A percentile compares a stretch with the other conserved stretches of the same genome.
Evolutionary conservation across 495 filamentous ascomycete species (phyloP).

Genomic region (Penicillium diatomitis): DNA sequence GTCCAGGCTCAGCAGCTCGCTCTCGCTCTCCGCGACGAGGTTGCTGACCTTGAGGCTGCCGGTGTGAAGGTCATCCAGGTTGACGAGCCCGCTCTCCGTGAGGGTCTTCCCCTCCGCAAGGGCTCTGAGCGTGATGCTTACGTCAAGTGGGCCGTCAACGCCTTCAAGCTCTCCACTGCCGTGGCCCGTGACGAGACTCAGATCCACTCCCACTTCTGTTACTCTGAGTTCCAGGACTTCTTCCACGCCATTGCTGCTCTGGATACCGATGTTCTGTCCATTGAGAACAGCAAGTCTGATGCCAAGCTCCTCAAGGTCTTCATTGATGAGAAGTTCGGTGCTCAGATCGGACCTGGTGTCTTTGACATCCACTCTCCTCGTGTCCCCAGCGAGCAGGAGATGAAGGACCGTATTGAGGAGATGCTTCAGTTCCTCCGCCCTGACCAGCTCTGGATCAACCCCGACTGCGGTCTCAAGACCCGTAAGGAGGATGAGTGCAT

Average conservation of each 20-base stretch:
- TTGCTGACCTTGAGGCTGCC: slow-evolving; percentile 91
- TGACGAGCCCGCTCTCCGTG: slow-evolving; percentile 97
- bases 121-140: slow-evolving; percentile 91
- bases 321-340: slow-evolving; percentile 88
- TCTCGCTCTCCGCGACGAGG: slow-evolving; percentile 95
- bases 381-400: slow-evolving; percentile 90
- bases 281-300: slow-evolving; percentile 99
- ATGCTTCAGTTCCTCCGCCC: slow-evolving; percentile 92
- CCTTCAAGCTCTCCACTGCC: slow-evolving; percentile 88
- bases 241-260: slow-evolving; percentile 98
- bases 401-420: slow-evolving; percentile 92
- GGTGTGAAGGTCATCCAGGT: slow-evolving; percentile 97
- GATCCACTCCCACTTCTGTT: slow-evolving; percentile 99
- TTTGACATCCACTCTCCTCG: slow-evolving; percentile 99
- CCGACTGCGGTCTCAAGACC: slow-evolving; percentile 98
- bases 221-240: slow-evolving; percentile 99
- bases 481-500: slow-evolving; percentile 95
- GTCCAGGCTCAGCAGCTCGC: slow-evolving; percentile 98
- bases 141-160: slow-evolving; percentile 90
- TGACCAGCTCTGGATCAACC: slow-evolving; percentile 97
- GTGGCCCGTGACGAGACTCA: slow-evolving; percentile 90
- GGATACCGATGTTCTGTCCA: slow-evolving; percentile 94
- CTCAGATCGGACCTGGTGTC: slow-evolving; percentile 98
- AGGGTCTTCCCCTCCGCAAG: slow-evolving; percentile 91
- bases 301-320: slow-evolving; percentile 98